A percentile compares a stretch with the other conserved stretches of the same genome.
Conservation (phyloP, 345 rosid genomes). For the Erysimum cheiranthoides region DNA sequence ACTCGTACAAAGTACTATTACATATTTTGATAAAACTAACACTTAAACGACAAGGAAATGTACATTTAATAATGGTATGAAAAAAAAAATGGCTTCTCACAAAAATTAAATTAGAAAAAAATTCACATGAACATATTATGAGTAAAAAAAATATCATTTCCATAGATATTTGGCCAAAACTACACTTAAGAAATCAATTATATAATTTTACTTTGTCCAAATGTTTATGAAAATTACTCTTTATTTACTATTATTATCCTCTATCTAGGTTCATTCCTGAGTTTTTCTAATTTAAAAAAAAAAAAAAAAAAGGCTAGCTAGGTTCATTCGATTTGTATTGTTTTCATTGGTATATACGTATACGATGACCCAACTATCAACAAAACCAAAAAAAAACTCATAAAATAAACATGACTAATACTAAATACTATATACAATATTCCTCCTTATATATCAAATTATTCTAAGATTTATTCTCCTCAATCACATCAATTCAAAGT, state of each 20-base stretch:
- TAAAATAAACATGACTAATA: slow-evolving; percentile 25
- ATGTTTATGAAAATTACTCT: too few relatives aligned
- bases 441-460: slow-evolving; percentile 1
- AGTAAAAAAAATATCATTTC: neutral
- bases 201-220: too few relatives aligned
- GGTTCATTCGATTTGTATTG: slow-evolving; percentile 39
- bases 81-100: too few relatives aligned
- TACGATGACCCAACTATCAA: slow-evolving; percentile 29
- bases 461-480: neutral
- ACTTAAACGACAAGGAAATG: too few relatives aligned
- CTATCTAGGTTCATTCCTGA: too few relatives aligned
- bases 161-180: too few relatives aligned
- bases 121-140: neutral
- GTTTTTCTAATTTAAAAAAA: too few relatives aligned
- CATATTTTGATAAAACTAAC: too few relatives aligned
- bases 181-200: too few relatives aligned
- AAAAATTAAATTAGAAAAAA: too few relatives aligned
- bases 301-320: neutral
- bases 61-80: too few relatives aligned
- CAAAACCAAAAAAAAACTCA: slow-evolving; percentile 23
- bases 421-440: neutral
- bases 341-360: slow-evolving; percentile 32
- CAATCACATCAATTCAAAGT: slow-evolving; percentile 12
- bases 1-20: too few relatives aligned
- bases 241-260: neutral